Conservation (phyloP, 2,329 filamentous ascomycete species). For the Lachnellula subtilissima region DNA sequence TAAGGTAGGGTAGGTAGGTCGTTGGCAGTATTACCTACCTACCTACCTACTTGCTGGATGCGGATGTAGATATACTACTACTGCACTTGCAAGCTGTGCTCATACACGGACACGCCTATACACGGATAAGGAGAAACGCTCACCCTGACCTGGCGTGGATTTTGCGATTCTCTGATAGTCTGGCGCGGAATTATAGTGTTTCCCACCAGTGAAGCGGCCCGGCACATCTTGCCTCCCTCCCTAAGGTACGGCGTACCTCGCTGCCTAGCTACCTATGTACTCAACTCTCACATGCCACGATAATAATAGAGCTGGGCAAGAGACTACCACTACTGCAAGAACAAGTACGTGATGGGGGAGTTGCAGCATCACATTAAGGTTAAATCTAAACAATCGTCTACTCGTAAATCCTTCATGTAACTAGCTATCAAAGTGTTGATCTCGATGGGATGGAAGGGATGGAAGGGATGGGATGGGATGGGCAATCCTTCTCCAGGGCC, state of each 20-base stretch:
- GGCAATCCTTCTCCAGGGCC: neutral
- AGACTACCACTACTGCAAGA: neutral
- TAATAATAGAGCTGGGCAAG: neutral
- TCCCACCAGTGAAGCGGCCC: neutral
- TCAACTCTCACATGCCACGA: neutral
- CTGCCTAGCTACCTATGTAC: neutral
- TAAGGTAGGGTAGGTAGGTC: neutral
- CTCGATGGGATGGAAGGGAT: neutral
- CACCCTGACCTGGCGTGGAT: no score
- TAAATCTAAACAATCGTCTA: neutral
- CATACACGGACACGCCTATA: no score
- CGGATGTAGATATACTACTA: neutral
- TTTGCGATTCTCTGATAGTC: neutral
- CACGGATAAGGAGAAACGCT: no score
- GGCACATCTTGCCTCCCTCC: neutral
- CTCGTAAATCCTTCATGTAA: no score
- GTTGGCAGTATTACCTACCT: neutral
- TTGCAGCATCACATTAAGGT: slow-evolving; percentile 8
- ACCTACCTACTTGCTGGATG: neutral
- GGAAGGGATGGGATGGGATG: no score
- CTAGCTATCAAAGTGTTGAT: neutral
- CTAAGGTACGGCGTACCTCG: neutral
- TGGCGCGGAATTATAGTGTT: neutral
- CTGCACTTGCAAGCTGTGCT: no score
- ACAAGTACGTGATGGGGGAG: slow-evolving; percentile 4